Evolutionary conservation across 305 asterid species (phyloP).

Genomic region (Fraxinus angustifolia): DNA sequence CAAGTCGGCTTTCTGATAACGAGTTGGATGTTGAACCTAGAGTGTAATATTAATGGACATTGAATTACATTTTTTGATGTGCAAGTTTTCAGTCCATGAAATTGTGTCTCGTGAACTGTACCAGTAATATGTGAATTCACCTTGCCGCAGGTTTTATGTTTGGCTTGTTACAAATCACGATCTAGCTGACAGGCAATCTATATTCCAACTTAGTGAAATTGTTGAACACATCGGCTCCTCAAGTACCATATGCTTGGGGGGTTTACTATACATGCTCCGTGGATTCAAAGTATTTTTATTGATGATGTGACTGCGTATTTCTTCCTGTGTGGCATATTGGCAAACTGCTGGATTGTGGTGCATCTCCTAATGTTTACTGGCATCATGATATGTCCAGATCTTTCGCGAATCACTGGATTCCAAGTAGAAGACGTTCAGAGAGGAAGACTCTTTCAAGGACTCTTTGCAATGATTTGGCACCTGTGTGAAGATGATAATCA

Average conservation of each 20-base stretch:
- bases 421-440: background rate
- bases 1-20: background rate
- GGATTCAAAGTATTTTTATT: conserved; percentile 3
- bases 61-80: background rate
- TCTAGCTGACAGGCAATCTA: conserved; percentile 25
- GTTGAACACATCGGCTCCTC: conserved; percentile 17
- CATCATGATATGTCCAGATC: background rate
- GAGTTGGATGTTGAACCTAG: background rate
- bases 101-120: background rate
- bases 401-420: conserved; percentile 6
- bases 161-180: background rate
- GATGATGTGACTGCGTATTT: conserved; percentile 2
- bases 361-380: background rate
- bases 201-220: conserved; percentile 2
- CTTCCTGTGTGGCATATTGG: background rate
- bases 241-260: background rate
- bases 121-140: background rate
- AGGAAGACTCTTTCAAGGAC: conserved; percentile 17
- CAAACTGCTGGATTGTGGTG: background rate
- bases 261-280: background rate
- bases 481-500: background rate
- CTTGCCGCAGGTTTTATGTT: background rate
- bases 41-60: background rate
- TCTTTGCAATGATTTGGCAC: background rate
- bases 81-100: background rate